A percentile compares a stretch with the other conserved stretches of the same genome.
These are phyloP conservation scores for Leersia perrieri DNA, from an alignment of 176 grass and related monocot genomes.

Conservation along the genomic window DNA sequence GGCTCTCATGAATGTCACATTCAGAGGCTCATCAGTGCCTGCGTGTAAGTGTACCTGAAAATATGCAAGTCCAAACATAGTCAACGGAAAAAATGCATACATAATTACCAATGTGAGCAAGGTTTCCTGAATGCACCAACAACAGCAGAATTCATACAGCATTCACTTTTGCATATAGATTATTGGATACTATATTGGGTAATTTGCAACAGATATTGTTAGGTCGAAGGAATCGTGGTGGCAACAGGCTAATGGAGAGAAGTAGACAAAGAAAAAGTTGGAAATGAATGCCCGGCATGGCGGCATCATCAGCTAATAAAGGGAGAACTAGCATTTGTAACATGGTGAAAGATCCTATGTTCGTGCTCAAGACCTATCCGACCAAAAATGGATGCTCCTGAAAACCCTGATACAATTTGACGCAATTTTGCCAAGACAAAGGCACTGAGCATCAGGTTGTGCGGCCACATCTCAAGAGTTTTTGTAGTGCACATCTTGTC, in stretches of 20 bases:
- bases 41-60: conserved; percentile 81
- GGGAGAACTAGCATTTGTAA: too few relatives aligned
- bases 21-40: conserved; percentile 76
- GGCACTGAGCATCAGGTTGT: background rate
- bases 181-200: background rate
- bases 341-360: too few relatives aligned
- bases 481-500: background rate
- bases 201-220: background rate
- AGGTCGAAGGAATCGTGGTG: background rate
- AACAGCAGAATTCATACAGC: background rate
- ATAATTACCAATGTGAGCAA: background rate
- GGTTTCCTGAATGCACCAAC: background rate
- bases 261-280: too few relatives aligned
- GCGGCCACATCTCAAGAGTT: background rate
- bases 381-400: background rate
- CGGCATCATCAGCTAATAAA: too few relatives aligned
- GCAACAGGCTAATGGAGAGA: too few relatives aligned
- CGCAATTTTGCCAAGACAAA: background rate
- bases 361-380: background rate
- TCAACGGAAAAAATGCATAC: background rate
- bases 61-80: background rate
- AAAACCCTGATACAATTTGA: background rate
- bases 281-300: too few relatives aligned
- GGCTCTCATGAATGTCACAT: conserved; percentile 91
- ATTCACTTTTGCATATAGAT: background rate